These are phyloP conservation scores for Podaxis sp. DNA, from an alignment of 768 basidiomycete genomes.

Conservation along the genomic window DNA sequence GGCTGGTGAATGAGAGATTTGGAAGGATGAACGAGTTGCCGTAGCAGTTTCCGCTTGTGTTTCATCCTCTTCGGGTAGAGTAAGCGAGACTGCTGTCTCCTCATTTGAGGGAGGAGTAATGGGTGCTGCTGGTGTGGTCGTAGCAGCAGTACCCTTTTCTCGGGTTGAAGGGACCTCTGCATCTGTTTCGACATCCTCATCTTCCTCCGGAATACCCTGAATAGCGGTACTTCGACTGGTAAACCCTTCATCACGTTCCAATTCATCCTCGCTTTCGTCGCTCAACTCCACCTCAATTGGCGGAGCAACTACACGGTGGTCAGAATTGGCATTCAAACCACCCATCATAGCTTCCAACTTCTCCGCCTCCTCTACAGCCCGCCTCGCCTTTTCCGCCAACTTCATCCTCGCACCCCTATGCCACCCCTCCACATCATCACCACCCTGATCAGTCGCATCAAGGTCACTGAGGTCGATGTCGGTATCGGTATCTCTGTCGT, in stretches of 20 bases:
- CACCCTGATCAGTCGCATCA: conserved; percentile 33
- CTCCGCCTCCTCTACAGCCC: conserved; percentile 55
- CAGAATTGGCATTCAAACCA: conserved; percentile 20
- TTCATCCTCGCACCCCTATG: conserved; percentile 61
- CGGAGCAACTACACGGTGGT: conserved; percentile 32
- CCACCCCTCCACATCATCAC: conserved; percentile 47
- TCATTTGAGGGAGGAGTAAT: conserved; percentile 6
- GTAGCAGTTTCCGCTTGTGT: conserved; percentile 34
- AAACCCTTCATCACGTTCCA: conserved; percentile 34
- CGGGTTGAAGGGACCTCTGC: not conserved
- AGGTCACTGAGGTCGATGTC: conserved; percentile 45
- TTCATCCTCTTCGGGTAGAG: conserved; percentile 26
- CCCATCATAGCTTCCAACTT: conserved; percentile 39
- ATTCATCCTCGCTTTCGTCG: conserved; percentile 75
- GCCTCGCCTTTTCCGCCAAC: conserved; percentile 66
- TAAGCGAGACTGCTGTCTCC: conserved; percentile 17
- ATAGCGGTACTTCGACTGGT: conserved; percentile 31
- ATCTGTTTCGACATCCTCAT: conserved; percentile 40
- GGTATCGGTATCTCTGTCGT: conserved; percentile 53
- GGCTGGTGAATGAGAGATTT: not conserved
- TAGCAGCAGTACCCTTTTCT: no score
- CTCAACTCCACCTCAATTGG: conserved; percentile 75
- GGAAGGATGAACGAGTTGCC: conserved; percentile 5
- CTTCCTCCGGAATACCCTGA: conserved; percentile 62
- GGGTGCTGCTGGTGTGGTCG: not conserved